A percentile compares a stretch with the other conserved stretches of the same genome.
Evolutionary conservation across 129 eudicot genomes (phyloP).

Genomic region (Pseudognaphalium luteoalbum): DNA sequence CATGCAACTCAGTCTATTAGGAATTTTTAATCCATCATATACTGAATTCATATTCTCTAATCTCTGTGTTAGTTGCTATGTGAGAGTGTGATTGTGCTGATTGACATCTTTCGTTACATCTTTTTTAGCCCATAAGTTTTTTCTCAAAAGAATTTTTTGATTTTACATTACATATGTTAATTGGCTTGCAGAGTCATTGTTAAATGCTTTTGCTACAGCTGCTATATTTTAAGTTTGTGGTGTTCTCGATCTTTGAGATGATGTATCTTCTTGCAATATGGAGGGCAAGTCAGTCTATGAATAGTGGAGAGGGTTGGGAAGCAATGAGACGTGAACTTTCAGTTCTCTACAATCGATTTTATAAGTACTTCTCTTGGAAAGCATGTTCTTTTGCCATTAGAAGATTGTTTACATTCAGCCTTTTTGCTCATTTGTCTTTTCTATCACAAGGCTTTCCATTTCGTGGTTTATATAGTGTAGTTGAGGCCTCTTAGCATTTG

Average conservation of each 20-base stretch:
- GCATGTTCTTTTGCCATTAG: neutral
- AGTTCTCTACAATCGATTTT: conserved; percentile 91
- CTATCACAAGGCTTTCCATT: neutral
- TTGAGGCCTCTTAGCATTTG: neutral
- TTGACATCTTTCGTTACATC: neutral
- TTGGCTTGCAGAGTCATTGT: conserved; percentile 74
- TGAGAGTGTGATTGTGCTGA: no score
- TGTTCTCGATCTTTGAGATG: conserved; percentile 98
- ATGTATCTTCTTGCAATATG: conserved; percentile 97
- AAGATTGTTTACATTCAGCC: no score
- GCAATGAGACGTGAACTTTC: conserved; percentile 99
- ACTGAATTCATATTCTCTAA: neutral
- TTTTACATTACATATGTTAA: conserved; percentile 1
- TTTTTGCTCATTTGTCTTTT: neutral
- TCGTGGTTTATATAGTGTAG: neutral
- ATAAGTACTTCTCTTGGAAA: conserved; percentile 51
- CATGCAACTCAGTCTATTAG: neutral
- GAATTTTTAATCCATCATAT: neutral
- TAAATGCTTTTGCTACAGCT: conserved; percentile 98
- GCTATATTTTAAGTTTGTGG: conserved; percentile 98
- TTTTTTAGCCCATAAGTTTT: neutral
- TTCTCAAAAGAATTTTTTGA: neutral
- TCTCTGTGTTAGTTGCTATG: neutral
- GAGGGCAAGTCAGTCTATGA: conserved; percentile 87
- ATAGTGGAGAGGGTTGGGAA: conserved; percentile 92